Percentiles rank a stretch among this genome's conserved stretches.
These are phyloP conservation scores for Moesziomyces globuligerus DNA, from an alignment of 1,284 basidiomycete genomes.

Conservation along the genomic window DNA sequence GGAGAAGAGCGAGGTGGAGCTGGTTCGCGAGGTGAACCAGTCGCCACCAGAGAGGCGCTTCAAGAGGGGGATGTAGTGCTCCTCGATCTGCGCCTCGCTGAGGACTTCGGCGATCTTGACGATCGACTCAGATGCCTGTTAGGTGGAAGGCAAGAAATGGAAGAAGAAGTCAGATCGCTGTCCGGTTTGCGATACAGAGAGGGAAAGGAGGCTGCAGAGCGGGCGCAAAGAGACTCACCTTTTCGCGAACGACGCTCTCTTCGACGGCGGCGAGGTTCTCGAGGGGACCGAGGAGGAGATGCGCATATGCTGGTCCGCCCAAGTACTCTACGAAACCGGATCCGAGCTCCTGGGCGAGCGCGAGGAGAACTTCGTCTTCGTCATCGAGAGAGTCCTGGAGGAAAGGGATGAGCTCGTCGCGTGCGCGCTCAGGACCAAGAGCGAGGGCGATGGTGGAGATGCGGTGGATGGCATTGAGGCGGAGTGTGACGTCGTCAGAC, in stretches of 20 bases:
- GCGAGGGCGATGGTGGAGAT: conserved; percentile 98
- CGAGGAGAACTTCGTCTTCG: conserved; percentile 97
- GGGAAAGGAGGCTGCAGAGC: too few species aligned
- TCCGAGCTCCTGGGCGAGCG: conserved; percentile 94
- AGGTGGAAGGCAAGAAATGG: conserved; percentile 4
- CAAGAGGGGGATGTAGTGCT: conserved; percentile 89
- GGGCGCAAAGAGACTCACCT: conserved; percentile 72
- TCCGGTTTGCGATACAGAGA: not conserved
- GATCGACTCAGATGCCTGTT: conserved; percentile 87
- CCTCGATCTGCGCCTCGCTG: conserved; percentile 83
- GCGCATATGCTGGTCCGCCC: conserved; percentile 87
- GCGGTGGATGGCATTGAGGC: conserved; percentile 96
- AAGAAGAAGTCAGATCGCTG: too few species aligned
- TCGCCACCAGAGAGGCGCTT: conserved; percentile 90
- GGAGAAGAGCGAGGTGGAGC: conserved; percentile 91
- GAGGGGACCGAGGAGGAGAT: conserved; percentile 88
- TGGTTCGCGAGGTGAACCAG: conserved; percentile 99
- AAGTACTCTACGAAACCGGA: conserved; percentile 85
- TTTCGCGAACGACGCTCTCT: conserved; percentile 97
- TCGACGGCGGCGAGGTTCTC: conserved; percentile 97
- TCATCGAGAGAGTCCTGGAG: conserved; percentile 98
- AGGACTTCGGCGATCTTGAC: conserved; percentile 87
- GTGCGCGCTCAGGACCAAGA: conserved; percentile 91
- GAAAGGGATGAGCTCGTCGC: conserved; percentile 96
- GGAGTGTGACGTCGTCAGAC: conserved; percentile 81